Evolutionary conservation across 345 rosid genomes (phyloP), one percentile per base, ranked within the genome.

Genomic region (Raphanus raphanistrum): DNA sequence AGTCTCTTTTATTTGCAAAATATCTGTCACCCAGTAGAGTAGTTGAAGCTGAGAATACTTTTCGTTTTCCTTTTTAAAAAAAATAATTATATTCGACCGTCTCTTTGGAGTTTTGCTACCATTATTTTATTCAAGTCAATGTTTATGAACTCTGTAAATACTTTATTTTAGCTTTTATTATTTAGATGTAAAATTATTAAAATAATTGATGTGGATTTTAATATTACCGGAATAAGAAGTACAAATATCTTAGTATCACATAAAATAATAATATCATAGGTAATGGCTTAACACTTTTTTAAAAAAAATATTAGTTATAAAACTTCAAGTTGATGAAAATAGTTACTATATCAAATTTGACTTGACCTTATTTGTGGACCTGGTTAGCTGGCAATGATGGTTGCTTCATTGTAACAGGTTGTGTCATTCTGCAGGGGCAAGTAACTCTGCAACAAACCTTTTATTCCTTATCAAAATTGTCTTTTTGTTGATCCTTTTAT

Each of bases 361-460:
- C 73, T 58, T 59, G 6, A 73, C 48, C 35, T 75, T 54, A 41
- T 41, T 6, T 66, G 77, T 6, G 31, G 31, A 28, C 3, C 31
- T 28, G 4, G 3, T 28, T 0, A 28, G 31, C 33, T 25, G 62
- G 62, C 9, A 4, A 3, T 13, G 33, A 17, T 17, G 54, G n/a
- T 55, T 36, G 66, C 71, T 65, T 27, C 26, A 21, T 54, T 27
- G 41, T 5, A 36, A 35, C 26, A 33, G 25, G 48, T 8, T 67
- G 60, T 66, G 72, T 58, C 72, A 58, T 57, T 58, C 59, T 41
- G 59, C 17, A 57, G 60, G 63, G 72, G 58, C 78, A 57, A 64
- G 38, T 21, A 36, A 36, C 29, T 29, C 31, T 62, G 28, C 28
- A 29, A 29, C 9, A 4, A 26, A 15, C 7, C 11, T 36, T 36